phyloP scores from a whole-genome alignment of 345 rosid genomes.

The Ceriops decandra region DNA sequence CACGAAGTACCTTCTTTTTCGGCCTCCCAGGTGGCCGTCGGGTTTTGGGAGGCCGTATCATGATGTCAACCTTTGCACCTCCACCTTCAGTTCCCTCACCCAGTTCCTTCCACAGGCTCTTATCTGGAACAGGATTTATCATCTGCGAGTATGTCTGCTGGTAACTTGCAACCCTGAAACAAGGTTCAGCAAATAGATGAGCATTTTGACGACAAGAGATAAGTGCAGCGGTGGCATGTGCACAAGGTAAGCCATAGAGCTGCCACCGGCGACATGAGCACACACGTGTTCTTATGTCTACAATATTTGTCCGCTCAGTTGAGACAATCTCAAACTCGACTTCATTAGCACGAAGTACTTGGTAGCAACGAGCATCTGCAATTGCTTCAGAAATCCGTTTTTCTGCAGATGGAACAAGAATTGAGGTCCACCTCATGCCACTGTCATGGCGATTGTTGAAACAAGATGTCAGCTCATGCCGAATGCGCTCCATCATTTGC shows the following conservation, averaged over 20 bases:
- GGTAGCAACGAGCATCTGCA: slow-evolving; percentile 89
- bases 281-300: slow-evolving; percentile 70
- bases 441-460: slow-evolving; percentile 59
- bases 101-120: slow-evolving; percentile 55
- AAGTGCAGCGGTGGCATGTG: slow-evolving; percentile 96
- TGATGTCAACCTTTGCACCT: slow-evolving; percentile 54
- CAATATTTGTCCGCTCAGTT: slow-evolving; percentile 88
- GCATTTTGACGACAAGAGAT: slow-evolving; percentile 84
- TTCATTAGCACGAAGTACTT: slow-evolving; percentile 93
- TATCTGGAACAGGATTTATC: slow-evolving; percentile 66
- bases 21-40: slow-evolving; percentile 99
- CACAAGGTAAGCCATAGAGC: slow-evolving; percentile 89
- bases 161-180: slow-evolving; percentile 73
- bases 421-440: slow-evolving; percentile 77
- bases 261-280: slow-evolving; percentile 98
- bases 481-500: slow-evolving; percentile 93
- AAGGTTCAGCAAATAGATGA: slow-evolving; percentile 72
- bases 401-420: slow-evolving; percentile 95
- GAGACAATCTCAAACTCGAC: slow-evolving; percentile 98
- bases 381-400: slow-evolving; percentile 71
- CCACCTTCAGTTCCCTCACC: slow-evolving; percentile 63
- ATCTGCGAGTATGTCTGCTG: slow-evolving; percentile 73
- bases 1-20: slow-evolving; percentile 88
- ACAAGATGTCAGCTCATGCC: slow-evolving; percentile 59
- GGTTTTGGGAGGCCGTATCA: slow-evolving; percentile 74